Conservation (phyloP, 352 stramenopile genomes). For the Phytopythium delawarense region DNA sequence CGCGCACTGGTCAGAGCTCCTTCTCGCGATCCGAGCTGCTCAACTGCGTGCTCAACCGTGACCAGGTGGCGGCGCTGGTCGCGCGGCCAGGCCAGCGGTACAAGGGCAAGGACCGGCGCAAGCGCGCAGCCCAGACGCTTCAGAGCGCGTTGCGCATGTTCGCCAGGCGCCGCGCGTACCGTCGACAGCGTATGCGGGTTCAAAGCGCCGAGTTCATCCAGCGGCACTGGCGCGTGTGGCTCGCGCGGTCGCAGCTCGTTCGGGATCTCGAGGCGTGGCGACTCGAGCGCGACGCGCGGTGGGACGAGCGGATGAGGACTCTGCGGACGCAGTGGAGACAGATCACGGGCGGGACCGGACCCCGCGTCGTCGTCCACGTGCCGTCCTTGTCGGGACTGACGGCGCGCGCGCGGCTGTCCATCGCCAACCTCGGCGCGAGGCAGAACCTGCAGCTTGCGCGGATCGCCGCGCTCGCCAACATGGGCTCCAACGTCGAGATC, state of each 20-base stretch:
- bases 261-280: conserved; percentile 30
- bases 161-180: conserved; percentile 35
- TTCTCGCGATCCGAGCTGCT: conserved; percentile 65
- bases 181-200: conserved; percentile 30
- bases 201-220: conserved; percentile 58
- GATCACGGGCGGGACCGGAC: conserved; percentile 24
- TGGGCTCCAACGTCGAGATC: conserved; percentile 77
- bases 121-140: conserved; percentile 60
- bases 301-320: conserved; percentile 39
- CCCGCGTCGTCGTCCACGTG: conserved; percentile 77
- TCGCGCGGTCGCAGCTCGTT: conserved; percentile 36
- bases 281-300: conserved; percentile 30
- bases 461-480: conserved; percentile 47
- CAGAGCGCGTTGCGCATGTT: conserved; percentile 75
- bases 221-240: conserved; percentile 48
- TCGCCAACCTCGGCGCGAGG: conserved; percentile 63
- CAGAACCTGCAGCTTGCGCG: conserved; percentile 85
- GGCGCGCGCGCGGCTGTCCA: conserved; percentile 54
- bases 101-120: conserved; percentile 65
- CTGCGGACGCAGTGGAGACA: conserved; percentile 51
- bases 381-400: conserved; percentile 69
- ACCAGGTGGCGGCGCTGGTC: conserved; percentile 71
- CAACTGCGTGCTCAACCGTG: conserved; percentile 82
- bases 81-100: conserved; percentile 71
- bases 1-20: conserved; percentile 47